phyloP scores from a whole-genome alignment of 2,329 filamentous ascomycete genomes.

The Epichloe sp. region DNA sequence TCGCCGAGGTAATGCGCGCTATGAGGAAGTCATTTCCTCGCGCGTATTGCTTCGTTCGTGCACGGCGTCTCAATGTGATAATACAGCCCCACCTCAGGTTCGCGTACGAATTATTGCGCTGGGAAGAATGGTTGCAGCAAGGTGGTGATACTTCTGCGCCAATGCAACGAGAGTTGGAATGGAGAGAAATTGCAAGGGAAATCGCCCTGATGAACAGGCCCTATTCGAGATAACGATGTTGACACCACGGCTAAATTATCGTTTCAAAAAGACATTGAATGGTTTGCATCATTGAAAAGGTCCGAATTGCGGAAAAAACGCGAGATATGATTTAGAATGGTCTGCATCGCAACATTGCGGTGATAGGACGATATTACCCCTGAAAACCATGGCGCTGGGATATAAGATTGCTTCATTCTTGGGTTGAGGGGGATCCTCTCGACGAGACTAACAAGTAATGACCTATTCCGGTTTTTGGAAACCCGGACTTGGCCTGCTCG shows the following conservation, averaged over 20 bases:
- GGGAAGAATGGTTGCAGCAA: constrained; percentile 66
- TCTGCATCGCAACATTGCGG: no score
- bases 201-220: constrained; percentile 94
- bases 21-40: constrained; percentile 71
- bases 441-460: not conserved
- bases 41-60: constrained; percentile 93
- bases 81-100: constrained; percentile 95
- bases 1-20: constrained; percentile 92
- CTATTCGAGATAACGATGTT: constrained; percentile 51
- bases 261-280: not conserved
- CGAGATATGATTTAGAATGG: no score
- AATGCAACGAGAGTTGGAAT: constrained; percentile 72
- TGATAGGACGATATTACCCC: no score
- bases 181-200: constrained; percentile 78
- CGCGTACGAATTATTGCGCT: constrained; percentile 88
- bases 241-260: not conserved
- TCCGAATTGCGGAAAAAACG: no score
- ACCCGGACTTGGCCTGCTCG: no score
- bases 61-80: constrained; percentile 86
- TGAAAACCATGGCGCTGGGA: no score
- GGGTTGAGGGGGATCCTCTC: no score
- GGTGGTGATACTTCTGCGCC: constrained; percentile 30
- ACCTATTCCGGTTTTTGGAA: no score
- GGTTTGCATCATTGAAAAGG: no score
- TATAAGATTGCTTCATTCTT: no score